Evolutionary conservation across 2,329 filamentous ascomycete genomes (phyloP), one percentile per base, ranked within the genome.

Genomic region (Harringtonia lauricola): DNA sequence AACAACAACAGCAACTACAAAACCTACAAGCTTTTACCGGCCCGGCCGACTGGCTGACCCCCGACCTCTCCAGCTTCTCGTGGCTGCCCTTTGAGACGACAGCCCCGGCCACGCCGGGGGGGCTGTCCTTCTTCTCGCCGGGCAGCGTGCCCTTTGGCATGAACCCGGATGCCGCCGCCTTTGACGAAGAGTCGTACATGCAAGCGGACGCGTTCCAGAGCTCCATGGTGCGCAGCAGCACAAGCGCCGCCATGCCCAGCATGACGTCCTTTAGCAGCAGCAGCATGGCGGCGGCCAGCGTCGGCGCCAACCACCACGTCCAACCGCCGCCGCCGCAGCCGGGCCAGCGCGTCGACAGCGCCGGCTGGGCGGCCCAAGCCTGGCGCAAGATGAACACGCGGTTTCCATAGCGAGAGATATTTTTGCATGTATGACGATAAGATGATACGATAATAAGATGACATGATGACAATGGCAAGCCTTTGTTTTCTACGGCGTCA

Each of bases 331-430:
- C 26, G 3, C 44, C 17, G 12, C 45, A 41, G 17, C n/a, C n/a
- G n/a, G n/a, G n/a, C n/a, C n/a, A n/a, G n/a, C n/a, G n/a, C n/a
- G 8, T 48, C 10, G 48, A 48, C 28, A 45, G 36, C 30, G 29
- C 17, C 29, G 42, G 38, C 21, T 50, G 48, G 48, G 35, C 35
- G 4, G 33, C 44, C 9, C 46, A 48, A 17, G 42, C 46, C 3
- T 50, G 43, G 43, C 24, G 46, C 17, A 44, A 50, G 15, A 10
- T 48, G 14, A 48, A 37, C 30, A 43, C 45, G 19, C 39, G 40
- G 15, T 42, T 38, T 19, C 17, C 39, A 4, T 36, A 17, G 15
- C 30, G 12, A 33, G 13, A 33, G 30, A 15, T n/a, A n/a, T n/a
- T n/a, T n/a, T n/a, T n/a, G n/a, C n/a, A n/a, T n/a, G n/a, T n/a